phyloP scores from a whole-genome alignment of 192 early-diverging fungal genomes.

The Jimgerdemannia lactiflua region DNA sequence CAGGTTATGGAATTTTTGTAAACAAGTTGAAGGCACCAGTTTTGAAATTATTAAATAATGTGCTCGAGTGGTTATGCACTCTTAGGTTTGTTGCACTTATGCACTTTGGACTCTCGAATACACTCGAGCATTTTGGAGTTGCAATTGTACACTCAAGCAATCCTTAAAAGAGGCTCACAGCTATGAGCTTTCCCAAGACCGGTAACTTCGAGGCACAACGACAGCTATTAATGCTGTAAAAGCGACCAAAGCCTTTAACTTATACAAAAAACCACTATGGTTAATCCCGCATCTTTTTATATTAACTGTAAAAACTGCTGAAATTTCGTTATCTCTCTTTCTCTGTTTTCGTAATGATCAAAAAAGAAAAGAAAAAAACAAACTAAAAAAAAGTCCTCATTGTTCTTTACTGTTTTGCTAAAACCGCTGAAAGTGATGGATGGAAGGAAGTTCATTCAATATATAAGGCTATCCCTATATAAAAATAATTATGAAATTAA shows the following conservation, averaged over 20 bases:
- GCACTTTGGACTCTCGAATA: neutral
- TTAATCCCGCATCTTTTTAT: too few relatives aligned
- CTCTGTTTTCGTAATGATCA: too few relatives aligned
- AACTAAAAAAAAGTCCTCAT: neutral
- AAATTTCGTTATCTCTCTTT: too few relatives aligned
- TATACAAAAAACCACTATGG: too few relatives aligned
- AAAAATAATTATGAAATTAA: neutral
- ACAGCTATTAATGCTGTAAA: neutral
- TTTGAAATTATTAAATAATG: too few relatives aligned
- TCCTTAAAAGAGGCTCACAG: neutral
- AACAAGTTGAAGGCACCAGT: neutral
- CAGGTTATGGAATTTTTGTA: neutral
- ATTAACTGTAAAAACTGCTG: too few relatives aligned
- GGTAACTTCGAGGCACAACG: neutral
- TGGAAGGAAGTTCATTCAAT: neutral
- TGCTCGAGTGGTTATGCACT: neutral
- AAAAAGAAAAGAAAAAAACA: neutral
- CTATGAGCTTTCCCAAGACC: neutral
- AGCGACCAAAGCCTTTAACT: neutral
- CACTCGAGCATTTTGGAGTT: neutral
- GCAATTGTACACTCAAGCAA: neutral
- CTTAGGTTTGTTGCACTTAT: neutral
- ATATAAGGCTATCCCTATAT: neutral
- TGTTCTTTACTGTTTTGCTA: too few relatives aligned
- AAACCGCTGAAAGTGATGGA: neutral